Evolutionary conservation across 2,329 filamentous ascomycete genomes (phyloP).

Genomic region (Penicillium aurantiogriseum): DNA sequence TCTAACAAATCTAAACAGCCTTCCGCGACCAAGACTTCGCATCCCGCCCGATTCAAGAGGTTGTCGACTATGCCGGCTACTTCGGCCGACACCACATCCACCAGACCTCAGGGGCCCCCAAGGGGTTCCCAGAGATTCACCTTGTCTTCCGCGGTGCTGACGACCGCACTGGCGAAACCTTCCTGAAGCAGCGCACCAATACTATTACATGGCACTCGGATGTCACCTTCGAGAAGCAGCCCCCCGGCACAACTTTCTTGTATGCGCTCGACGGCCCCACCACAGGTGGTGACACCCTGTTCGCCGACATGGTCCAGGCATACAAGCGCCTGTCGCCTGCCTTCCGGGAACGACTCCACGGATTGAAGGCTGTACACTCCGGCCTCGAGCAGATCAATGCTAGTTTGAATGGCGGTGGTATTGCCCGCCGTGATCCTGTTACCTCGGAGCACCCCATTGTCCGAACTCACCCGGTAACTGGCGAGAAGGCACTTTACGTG

Average conservation of each 20-base stretch:
- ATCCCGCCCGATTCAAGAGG: slow-evolving; percentile 67
- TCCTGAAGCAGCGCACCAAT: slow-evolving; percentile 69
- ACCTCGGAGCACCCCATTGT: slow-evolving; percentile 73
- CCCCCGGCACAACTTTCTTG: slow-evolving; percentile 84
- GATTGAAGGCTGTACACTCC: slow-evolving; percentile 76
- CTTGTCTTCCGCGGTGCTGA: slow-evolving; percentile 71
- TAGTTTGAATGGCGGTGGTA: slow-evolving; percentile 63
- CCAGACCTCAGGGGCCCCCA: slow-evolving; percentile 72
- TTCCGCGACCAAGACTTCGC: slow-evolving; percentile 75
- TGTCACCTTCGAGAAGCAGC: slow-evolving; percentile 82
- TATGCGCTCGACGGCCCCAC: slow-evolving; percentile 81
- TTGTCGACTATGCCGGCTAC: slow-evolving; percentile 68
- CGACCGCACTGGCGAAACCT: slow-evolving; percentile 60
- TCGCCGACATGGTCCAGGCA: slow-evolving; percentile 74
- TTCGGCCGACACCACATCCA: slow-evolving; percentile 82
- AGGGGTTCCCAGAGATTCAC: slow-evolving; percentile 71
- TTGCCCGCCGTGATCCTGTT: slow-evolving; percentile 74
- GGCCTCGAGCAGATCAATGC: slow-evolving; percentile 76
- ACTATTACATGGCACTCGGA: slow-evolving; percentile 88
- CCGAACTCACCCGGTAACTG: slow-evolving; percentile 75
- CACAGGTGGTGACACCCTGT: slow-evolving; percentile 81
- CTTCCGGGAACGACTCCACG: slow-evolving; percentile 77
- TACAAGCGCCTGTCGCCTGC: slow-evolving; percentile 76
- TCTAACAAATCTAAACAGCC: slow-evolving; percentile 37
- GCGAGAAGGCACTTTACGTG: slow-evolving; percentile 79